Base-by-base conservation (phyloP, 2,329 filamentous ascomycete genomes). In the Amylocarpus encephaloides region DNA sequence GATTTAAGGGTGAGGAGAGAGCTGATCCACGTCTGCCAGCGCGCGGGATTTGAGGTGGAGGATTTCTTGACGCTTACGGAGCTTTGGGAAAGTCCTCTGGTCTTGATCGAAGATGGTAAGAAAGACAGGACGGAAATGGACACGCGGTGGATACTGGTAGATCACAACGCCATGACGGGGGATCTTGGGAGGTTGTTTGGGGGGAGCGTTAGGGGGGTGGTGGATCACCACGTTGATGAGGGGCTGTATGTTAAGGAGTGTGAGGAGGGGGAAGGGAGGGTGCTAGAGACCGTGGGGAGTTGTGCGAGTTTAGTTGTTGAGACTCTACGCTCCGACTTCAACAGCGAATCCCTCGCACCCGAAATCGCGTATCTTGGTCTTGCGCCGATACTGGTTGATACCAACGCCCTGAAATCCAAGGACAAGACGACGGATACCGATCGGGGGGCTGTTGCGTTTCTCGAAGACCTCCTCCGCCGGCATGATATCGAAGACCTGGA, bases 201-300 rank as follows among this genome's bases (percentile, higher is more conserved):
- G 0, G 53, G 63, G 3, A 70, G 71, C 7, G 76, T 91, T 0
- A 68, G 74, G 4, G 85, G 83, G 3, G 83, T 83, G 56, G 77
- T 93, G 48, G 88, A 93, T 67, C 88, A 93, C 67, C 88, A 93
- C 64, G 82, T 78, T 0, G 87, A 93, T 54, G 88, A 93, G 62
- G 66, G 71, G 5, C 69, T 64, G 6, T 16, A 50, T 26, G 65
- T 71, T 0, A 9, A 52, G 43, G 70, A 75, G 4, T 30, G 32
- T 3, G 5, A 29, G 0, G 71, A 68, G 3, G 71, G 71, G 0
- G 66, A 74, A 5, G 79, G 82, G 1, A 74, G 85, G 15, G 68
- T 88, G 1, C 74, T 93, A 16, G 73, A 79, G 55, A 81, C 77
- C 48, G 76, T 76, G 50, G 88, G 87, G 4, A 91, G 86, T 67